Conservation (phyloP, 2,329 filamentous ascomycete species). For the Fusarium brachygibbosum region DNA sequence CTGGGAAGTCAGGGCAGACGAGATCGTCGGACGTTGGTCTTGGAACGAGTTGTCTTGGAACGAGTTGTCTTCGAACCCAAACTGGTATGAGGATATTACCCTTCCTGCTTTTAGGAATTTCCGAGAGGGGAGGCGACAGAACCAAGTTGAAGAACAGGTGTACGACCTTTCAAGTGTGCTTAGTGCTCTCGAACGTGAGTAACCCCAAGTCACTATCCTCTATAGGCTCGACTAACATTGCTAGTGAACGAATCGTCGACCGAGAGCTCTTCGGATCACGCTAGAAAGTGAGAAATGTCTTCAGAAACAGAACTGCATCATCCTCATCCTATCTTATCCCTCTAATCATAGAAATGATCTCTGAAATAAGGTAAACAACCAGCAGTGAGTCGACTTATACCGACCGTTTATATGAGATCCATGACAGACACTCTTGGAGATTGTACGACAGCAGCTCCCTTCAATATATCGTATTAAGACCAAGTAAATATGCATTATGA, state of each 20-base stretch:
- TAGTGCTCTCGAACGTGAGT: neutral
- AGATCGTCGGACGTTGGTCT: conserved; percentile 1
- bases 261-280: neutral
- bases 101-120: neutral
- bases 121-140: neutral
- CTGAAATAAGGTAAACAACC: neutral
- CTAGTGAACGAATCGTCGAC: neutral
- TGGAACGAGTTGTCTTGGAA: conserved; percentile 3
- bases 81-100: conserved; percentile 9
- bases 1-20: neutral
- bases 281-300: too few species aligned
- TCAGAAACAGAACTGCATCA: too few species aligned
- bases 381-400: neutral
- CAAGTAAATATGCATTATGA: neutral
- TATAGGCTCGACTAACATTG: neutral
- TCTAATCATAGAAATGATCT: neutral
- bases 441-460: neutral
- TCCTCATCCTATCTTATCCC: too few species aligned
- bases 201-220: neutral
- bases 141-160: neutral
- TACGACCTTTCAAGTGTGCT: neutral
- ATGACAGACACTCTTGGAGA: neutral
- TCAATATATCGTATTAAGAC: neutral
- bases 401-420: neutral
- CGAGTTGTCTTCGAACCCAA: neutral